A percentile compares a stretch with the other conserved stretches of the same genome.
phyloP scores from a whole-genome alignment of 2,329 filamentous ascomycete genomes.

The Aspergillus sp. region DNA sequence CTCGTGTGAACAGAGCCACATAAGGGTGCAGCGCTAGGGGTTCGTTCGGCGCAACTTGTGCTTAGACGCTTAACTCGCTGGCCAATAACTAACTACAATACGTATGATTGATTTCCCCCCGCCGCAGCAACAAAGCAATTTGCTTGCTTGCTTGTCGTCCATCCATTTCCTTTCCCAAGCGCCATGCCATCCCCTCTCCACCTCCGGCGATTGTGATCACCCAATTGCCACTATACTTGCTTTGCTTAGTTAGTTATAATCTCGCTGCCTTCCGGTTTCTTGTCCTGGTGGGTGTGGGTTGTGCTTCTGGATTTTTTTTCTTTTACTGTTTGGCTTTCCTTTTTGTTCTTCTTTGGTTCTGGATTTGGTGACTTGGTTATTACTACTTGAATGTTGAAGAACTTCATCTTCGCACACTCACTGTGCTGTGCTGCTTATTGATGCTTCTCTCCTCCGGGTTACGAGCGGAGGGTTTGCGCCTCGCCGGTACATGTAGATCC shows the following conservation, averaged over 20 bases:
- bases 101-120: conserved; percentile 16
- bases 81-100: conserved; percentile 9
- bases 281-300: not conserved
- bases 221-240: conserved; percentile 8
- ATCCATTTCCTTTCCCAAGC: not conserved
- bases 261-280: conserved; percentile 5
- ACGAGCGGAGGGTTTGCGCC: not conserved
- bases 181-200: conserved; percentile 9
- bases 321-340: not conserved
- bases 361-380: too few species aligned
- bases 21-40: conserved; percentile 15
- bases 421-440: not conserved
- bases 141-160: too few species aligned
- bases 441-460: conserved; percentile 2
- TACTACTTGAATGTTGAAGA: too few species aligned
- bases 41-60: conserved; percentile 12
- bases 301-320: not conserved
- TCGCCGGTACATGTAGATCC: conserved; percentile 9
- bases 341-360: too few species aligned
- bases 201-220: conserved; percentile 6
- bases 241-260: conserved; percentile 6
- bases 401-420: not conserved
- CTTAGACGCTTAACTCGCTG: conserved; percentile 10
- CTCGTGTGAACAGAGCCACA: conserved; percentile 17
- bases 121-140: conserved; percentile 1